These are phyloP conservation scores for Albizia julibrissin DNA, from an alignment of 306 rosid species.

Conservation along the genomic window DNA sequence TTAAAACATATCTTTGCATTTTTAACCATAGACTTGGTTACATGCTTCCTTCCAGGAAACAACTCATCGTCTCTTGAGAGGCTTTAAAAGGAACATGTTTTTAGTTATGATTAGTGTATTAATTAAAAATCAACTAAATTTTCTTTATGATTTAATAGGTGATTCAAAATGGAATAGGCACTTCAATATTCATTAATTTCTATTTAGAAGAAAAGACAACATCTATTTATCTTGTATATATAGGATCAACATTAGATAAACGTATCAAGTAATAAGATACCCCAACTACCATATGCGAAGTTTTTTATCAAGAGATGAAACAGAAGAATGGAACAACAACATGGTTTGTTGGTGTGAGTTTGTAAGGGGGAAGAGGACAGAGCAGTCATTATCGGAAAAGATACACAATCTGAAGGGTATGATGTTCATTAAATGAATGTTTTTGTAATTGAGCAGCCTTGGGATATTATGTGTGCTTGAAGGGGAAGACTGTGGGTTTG, in stretches of 20 bases:
- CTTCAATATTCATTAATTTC: not conserved
- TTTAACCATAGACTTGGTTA: constrained; percentile 7
- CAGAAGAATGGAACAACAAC: constrained; percentile 6
- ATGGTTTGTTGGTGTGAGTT: constrained; percentile 7
- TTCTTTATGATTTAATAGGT: constrained; percentile 2
- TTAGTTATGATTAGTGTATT: constrained; percentile 13
- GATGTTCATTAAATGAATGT: not conserved
- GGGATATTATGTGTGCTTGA: not conserved
- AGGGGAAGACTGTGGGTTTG: not conserved
- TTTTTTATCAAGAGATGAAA: not conserved
- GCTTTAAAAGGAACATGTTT: constrained; percentile 6
- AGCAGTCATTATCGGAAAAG: not conserved
- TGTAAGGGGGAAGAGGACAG: not conserved
- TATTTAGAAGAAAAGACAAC: not conserved
- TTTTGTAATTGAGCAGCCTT: not conserved
- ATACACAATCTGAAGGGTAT: not conserved
- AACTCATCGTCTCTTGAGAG: not conserved
- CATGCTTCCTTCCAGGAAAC: constrained; percentile 51
- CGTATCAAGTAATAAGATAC: no score
- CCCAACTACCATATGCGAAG: not conserved
- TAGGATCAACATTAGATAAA: not conserved
- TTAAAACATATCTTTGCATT: not conserved
- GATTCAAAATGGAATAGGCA: not conserved
- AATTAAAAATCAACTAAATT: not conserved
- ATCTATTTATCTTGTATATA: not conserved